Percentiles rank a stretch among this genome's conserved stretches.
Conservation (phyloP, 371 early-diverging fungal species). For the Apophysomyces sp. region DNA sequence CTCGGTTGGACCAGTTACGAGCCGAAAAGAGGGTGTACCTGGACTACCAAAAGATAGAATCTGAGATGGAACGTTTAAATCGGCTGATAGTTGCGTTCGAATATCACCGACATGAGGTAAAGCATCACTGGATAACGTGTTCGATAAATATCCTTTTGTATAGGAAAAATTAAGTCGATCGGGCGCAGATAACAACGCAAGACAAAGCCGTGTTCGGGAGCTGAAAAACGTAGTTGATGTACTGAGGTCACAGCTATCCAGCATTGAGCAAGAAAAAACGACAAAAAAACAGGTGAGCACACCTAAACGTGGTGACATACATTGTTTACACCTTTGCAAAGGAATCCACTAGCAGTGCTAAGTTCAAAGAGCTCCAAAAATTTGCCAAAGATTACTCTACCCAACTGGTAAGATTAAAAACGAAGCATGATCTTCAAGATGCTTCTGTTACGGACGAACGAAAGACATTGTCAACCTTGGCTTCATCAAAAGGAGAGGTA, state of each 20-base stretch:
- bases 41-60: conserved; percentile 91
- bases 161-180: conserved; percentile 42
- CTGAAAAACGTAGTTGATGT: conserved; percentile 22
- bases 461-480: conserved; percentile 31
- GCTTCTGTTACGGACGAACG: conserved; percentile 78
- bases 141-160: not conserved
- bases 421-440: conserved; percentile 77
- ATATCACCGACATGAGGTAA: conserved; percentile 63
- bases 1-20: conserved; percentile 90
- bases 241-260: conserved; percentile 47
- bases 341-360: conserved; percentile 66
- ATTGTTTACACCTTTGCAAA: not conserved
- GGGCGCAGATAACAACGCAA: conserved; percentile 35
- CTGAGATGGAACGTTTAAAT: conserved; percentile 81
- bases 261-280: conserved; percentile 49
- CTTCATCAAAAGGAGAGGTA: conserved; percentile 51
- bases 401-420: conserved; percentile 74
- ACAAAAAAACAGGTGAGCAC: conserved; percentile 32
- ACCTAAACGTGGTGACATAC: not conserved
- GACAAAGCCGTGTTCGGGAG: conserved; percentile 27
- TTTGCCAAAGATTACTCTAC: conserved; percentile 73
- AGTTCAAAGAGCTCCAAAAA: conserved; percentile 64
- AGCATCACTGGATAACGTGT: not conserved
- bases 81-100: conserved; percentile 85
- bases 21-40: conserved; percentile 88